A percentile compares a stretch with the other conserved stretches of the same genome.
Conservation (phyloP, 2,329 filamentous ascomycete genomes). For the Aspergillus fructus region DNA sequence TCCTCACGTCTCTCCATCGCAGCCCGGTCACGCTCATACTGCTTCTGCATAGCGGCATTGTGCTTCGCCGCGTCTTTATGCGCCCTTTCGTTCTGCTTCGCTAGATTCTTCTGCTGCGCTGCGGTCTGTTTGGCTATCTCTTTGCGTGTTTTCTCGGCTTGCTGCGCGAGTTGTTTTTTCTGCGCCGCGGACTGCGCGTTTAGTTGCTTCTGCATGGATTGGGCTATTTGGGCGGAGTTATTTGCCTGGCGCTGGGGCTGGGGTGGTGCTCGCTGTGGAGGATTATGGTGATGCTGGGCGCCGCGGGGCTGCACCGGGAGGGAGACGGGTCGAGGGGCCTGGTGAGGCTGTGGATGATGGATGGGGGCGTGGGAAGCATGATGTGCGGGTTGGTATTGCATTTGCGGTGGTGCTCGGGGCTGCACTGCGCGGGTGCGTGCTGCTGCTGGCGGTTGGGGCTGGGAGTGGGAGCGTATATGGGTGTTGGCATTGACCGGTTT, state of each 20-base stretch:
- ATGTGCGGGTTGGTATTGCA: background rate
- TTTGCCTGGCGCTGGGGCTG: too few species aligned
- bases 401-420: background rate
- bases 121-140: background rate
- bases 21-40: background rate
- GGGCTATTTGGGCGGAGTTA: background rate
- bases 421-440: background rate
- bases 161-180: background rate
- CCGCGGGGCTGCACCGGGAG: background rate
- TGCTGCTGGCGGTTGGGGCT: background rate
- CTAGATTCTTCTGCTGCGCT: background rate
- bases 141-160: background rate
- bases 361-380: background rate
- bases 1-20: too few species aligned
- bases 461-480: background rate
- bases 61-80: background rate
- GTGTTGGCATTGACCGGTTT: background rate
- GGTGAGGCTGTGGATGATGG: background rate
- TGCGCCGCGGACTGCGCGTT: background rate
- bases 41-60: background rate
- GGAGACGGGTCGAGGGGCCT: background rate
- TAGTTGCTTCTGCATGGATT: background rate
- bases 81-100: background rate
- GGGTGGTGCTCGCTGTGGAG: too few species aligned
- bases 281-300: background rate